A percentile compares a stretch with the other conserved stretches of the same genome.
These are phyloP conservation scores for Chalciporus pseudorubinellus DNA, from an alignment of 768 basidiomycete genomes.

Conservation along the genomic window DNA sequence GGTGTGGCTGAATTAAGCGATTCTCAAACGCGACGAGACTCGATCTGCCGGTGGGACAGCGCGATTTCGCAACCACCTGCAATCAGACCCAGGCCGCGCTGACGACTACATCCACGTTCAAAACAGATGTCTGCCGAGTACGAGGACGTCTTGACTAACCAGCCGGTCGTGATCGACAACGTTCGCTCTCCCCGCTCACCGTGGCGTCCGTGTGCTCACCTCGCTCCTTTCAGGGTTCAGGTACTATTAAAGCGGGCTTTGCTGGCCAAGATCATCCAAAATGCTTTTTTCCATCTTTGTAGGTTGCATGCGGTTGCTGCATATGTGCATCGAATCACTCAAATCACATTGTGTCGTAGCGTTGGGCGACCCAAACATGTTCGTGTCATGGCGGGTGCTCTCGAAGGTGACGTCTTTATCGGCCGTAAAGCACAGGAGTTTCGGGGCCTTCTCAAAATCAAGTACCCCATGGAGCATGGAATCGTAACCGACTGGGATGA, in stretches of 20 bases:
- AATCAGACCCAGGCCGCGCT: background rate
- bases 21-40: background rate
- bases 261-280: conserved; percentile 99
- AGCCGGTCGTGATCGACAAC: conserved; percentile 99
- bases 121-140: conserved; percentile 75
- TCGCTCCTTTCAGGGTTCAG: conserved; percentile 73
- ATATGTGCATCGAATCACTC: conserved; percentile 5
- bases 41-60: background rate
- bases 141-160: conserved; percentile 94
- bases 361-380: conserved; percentile 97
- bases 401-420: conserved; percentile 96
- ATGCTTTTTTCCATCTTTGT: conserved; percentile 99
- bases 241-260: conserved; percentile 98
- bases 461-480: conserved; percentile 99
- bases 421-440: conserved; percentile 95
- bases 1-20: conserved; percentile 10
- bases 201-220: conserved; percentile 24
- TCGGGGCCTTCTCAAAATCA: conserved; percentile 92
- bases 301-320: conserved; percentile 37
- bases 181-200: conserved; percentile 45
- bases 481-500: conserved; percentile 99
- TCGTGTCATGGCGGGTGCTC: conserved; percentile 95
- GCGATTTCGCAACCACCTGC: conserved; percentile 6
- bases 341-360: conserved; percentile 42
- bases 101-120: conserved; percentile 10